Evolutionary conservation across 2,329 filamentous ascomycete genomes (phyloP), one percentile per base, ranked within the genome.

Genomic region (Xylariales sp.): DNA sequence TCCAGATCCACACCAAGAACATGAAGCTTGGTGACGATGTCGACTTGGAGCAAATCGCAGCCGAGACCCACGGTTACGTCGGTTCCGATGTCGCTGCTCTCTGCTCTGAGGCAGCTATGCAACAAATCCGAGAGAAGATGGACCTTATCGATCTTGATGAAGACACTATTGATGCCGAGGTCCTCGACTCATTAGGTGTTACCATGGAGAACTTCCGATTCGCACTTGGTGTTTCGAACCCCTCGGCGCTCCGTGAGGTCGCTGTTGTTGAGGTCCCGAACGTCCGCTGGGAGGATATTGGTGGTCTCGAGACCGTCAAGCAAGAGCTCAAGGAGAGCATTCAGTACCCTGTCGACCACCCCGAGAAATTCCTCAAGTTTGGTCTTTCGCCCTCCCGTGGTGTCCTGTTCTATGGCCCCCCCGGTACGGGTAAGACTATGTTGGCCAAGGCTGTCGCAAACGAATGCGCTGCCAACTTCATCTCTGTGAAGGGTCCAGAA

Each of bases 121-220:
- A 98, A 69, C 93, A 98, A 73, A 98, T 98, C 68, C 91, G 93
- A 73, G 93, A 98, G 73, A 98, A 98, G 85, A 98, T 98, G 93
- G 93, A 98, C 63, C 80, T 98, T 51, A 98, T 98, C 54, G 93
- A 98, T 68, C 79, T 98, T 24, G 93, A 98, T 51, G 93, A 98
- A 72, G 93, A 98, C 61, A 98, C 93, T 48, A 98, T 98, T 49
- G 93, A 98, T 58, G 93, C 93, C 21, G 93, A 98, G 73, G 93
- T 98, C 39, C 80, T 98, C 41, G 93, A 98, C 70, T 97, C 93
- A 33, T 82, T 98, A 34, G 93, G 93, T 64, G 93, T 98, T 36
- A 98, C 93, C 48, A 97, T 97, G 88, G 93, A 98, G 69, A 98
- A 98, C 80, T 98, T 98, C 88, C 87, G 90, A 57, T 98, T 95